Conservation (phyloP, 148 eudicot genomes). For the Nepenthes gracilis region DNA sequence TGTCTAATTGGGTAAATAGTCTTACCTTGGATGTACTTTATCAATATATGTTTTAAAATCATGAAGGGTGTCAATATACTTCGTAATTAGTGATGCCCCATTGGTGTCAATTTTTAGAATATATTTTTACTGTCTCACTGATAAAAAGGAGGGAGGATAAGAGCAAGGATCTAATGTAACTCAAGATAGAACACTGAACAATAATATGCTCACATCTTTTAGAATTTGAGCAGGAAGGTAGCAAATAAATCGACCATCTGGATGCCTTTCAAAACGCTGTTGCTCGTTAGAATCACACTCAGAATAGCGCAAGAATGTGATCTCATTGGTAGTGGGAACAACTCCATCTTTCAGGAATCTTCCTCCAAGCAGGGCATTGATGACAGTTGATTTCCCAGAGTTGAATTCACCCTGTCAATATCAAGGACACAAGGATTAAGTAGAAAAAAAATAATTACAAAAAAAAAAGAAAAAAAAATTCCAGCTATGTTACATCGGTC, state of each 20-base stretch:
- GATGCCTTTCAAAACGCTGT: slow-evolving; percentile 72
- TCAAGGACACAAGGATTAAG: background rate
- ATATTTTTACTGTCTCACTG: too few relatives aligned
- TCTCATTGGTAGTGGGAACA: slow-evolving; percentile 94
- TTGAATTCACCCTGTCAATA: slow-evolving; percentile 82
- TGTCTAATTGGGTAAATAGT: too few relatives aligned
- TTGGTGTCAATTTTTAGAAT: too few relatives aligned
- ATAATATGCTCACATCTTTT: slow-evolving; percentile 46
- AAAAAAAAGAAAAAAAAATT: background rate
- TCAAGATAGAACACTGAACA: background rate
- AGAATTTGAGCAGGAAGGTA: slow-evolving; percentile 80
- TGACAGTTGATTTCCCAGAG: slow-evolving; percentile 93
- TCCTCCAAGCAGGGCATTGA: slow-evolving; percentile 87
- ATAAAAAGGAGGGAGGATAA: background rate
- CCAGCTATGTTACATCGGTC: background rate
- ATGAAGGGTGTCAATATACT: too few relatives aligned
- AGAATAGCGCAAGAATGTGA: slow-evolving; percentile 80
- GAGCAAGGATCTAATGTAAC: background rate
- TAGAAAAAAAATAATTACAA: background rate
- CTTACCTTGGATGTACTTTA: too few relatives aligned
- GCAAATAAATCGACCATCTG: slow-evolving; percentile 83
- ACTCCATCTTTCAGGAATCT: slow-evolving; percentile 85
- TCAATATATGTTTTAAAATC: too few relatives aligned
- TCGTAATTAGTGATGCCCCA: too few relatives aligned
- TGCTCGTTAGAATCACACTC: slow-evolving; percentile 40